Base-by-base conservation (phyloP, 805 yeast genomes). In the Middelhovenomyces tepae region DNA sequence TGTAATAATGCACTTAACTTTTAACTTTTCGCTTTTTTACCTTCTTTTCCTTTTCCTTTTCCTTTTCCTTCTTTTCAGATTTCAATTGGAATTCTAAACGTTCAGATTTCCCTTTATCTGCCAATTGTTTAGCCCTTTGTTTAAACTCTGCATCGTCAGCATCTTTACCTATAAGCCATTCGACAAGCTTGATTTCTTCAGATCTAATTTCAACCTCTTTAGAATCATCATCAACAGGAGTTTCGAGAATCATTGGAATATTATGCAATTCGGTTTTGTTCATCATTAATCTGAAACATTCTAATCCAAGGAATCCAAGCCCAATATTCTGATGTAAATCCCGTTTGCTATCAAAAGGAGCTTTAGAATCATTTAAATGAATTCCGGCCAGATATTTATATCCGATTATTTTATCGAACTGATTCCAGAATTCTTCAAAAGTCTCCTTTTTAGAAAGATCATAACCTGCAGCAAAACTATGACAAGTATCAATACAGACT, bases 401-500 rank as follows among this genome's bases (percentile, higher is more conserved):
- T 0, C 98, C 98, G 13, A 91, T 66, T 5, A 68, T 63, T 5
- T 64, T 54, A 49, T 87, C 96, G 56, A 82, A 91, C 24, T 75
- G 59, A 4, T 62, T 54, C 93, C 95, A 81, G 54, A 91, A 87
- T 27, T 59, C 57, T 7, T 66, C 63, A 59, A 76, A 82, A 9
- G 60, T 52, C 19, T 65, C 73, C 38, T 67, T 69, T 11, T 69
- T 67, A n/a, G 76, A 59, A 28, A 91, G 67, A 51, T 91, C 96
- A 53, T 83, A 87, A 1, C 98, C 98, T 1, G 97, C 95, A 1
- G 97, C 95, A 64, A 83, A 86, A 0, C 95, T 67, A 56, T 91
- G 98, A 54, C 98, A 91, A 0, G 97, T 91, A 54, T 91, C 98
- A 10, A 91, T 68, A 53, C 98, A 91, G 1, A 91, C 94, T 3